Base-by-base conservation (phyloP, 768 basidiomycete genomes). In the Lactarius trivialis region DNA sequence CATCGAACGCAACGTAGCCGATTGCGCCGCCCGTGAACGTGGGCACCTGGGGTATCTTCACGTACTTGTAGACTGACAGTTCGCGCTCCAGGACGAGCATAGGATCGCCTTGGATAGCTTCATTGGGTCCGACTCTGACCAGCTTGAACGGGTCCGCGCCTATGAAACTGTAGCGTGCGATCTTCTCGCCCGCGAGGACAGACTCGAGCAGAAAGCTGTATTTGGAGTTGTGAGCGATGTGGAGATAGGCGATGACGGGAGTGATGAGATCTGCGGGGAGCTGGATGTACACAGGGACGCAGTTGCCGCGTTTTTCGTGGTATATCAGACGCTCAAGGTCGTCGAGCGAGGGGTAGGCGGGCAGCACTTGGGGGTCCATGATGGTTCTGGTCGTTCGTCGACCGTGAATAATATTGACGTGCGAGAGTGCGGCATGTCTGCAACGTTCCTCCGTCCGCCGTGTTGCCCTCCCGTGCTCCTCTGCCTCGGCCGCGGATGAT, bases 11-110 rank as follows among this genome's bases (percentile, higher is more conserved):
- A 63, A 99, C 93, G 73, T 97, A 98, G 58, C 97, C 97, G 70
- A 98, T 92, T 1, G 95, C 96, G 50, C 97, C 97, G 51, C 97
- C 97, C 50, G 94, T 96, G 72, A 98, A 97, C 0, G 95, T 95
- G 2, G 91, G 87, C 37, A 96, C 81, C 73, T 95, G 90, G 5
- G 93, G 93, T 28, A 97, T 85, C 72, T 89, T 89, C 74, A 97
- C 83, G 72, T 95, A 97, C 73, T 88, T 81, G 77, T 98, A 92
- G 57, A 88, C 77, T 7, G 86, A 77, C 24, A 99, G 83, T 72
- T 96, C 93, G 68, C 84, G 85, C 75, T 98, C 89, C 50, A 99
- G 82, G 30, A 81, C 82, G 32, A 76, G 72, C 80, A 94, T 85
- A 14, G 97, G 97, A 73, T 99, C 97, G 0, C 96, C 97, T 34